These are phyloP conservation scores for Epichloe scottii DNA, from an alignment of 2,329 filamentous ascomycete genomes.

Conservation along the genomic window DNA sequence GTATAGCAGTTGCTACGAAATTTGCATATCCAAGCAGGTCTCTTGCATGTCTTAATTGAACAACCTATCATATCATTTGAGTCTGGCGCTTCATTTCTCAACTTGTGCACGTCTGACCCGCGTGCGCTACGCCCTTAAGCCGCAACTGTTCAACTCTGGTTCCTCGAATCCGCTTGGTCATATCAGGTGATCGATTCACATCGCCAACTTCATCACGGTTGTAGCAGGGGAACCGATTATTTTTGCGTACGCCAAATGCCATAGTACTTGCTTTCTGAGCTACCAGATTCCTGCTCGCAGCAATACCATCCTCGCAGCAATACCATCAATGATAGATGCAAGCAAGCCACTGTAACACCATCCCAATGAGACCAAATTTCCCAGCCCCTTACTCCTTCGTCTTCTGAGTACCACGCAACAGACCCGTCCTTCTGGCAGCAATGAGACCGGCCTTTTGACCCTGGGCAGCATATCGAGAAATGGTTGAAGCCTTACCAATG, in stretches of 20 bases:
- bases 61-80: too few relatives aligned
- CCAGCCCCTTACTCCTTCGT: constrained; percentile 72
- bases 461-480: constrained; percentile 92
- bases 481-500: constrained; percentile 99
- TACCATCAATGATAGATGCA: constrained; percentile 43
- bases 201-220: constrained; percentile 2
- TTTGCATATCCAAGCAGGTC: too few relatives aligned
- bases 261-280: constrained; percentile 35
- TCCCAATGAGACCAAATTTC: constrained; percentile 46
- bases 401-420: constrained; percentile 99
- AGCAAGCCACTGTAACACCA: constrained; percentile 52
- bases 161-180: background rate
- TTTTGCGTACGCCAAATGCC: constrained; percentile 37
- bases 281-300: constrained; percentile 34
- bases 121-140: background rate
- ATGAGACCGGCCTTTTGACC: constrained; percentile 99
- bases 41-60: too few relatives aligned
- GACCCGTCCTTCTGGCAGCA: constrained; percentile 97
- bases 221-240: constrained; percentile 48
- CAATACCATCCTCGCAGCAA: constrained; percentile 35
- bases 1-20: too few relatives aligned
- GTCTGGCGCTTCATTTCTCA: too few relatives aligned
- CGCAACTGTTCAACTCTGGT: background rate
- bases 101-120: too few relatives aligned
- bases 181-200: constrained; percentile 7